A percentile compares a stretch with the other conserved stretches of the same genome.
Evolutionary conservation across 208 protist genomes (phyloP).

Genomic region (Zelonia costaricensis): DNA sequence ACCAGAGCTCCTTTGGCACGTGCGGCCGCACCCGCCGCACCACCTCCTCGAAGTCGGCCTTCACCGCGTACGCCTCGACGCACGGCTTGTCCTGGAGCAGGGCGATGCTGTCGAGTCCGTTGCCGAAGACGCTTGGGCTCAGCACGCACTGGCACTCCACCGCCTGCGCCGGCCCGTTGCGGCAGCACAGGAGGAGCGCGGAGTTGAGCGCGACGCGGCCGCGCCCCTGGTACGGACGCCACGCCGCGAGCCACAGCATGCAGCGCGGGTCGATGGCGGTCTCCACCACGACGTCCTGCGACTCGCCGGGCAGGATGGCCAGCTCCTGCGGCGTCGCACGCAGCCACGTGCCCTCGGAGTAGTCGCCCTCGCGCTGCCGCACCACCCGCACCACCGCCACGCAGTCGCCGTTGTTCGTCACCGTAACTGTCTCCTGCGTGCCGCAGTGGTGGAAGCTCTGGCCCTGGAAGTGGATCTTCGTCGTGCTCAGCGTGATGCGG

Average conservation of each 20-base stretch:
- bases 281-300: constrained; percentile 59
- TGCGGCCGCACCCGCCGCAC: constrained; percentile 47
- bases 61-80: constrained; percentile 58
- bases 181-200: constrained; percentile 59
- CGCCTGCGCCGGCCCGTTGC: constrained; percentile 48
- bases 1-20: constrained; percentile 91
- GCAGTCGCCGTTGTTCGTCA: constrained; percentile 76
- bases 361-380: constrained; percentile 44
- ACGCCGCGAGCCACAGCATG: constrained; percentile 64
- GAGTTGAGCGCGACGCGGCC: constrained; percentile 47
- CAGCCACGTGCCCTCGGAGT: constrained; percentile 67
- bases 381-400: constrained; percentile 66
- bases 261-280: constrained; percentile 56
- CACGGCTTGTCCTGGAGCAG: constrained; percentile 59
- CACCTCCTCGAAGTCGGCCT: constrained; percentile 34
- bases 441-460: constrained; percentile 62
- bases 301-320: constrained; percentile 69
- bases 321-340: constrained; percentile 64
- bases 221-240: constrained; percentile 65
- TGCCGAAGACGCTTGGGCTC: constrained; percentile 79
- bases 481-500: constrained; percentile 35
- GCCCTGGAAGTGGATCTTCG: constrained; percentile 60
- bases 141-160: constrained; percentile 69
- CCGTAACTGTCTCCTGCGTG: constrained; percentile 31
- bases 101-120: constrained; percentile 73